Conservation (phyloP, 2,329 filamentous ascomycete genomes). For the Fusarium torulosum region DNA sequence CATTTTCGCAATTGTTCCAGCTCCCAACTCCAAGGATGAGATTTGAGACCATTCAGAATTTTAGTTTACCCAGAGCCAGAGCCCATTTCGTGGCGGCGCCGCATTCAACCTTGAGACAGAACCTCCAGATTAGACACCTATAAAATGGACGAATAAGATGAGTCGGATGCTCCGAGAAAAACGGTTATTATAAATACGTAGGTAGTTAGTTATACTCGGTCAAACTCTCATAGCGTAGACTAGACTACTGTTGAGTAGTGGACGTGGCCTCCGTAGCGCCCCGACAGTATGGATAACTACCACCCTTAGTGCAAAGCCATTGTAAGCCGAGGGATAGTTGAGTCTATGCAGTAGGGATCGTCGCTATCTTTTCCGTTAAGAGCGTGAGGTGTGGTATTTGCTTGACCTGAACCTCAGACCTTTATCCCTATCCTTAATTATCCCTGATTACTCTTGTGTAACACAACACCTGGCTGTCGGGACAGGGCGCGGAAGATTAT, state of each 20-base stretch:
- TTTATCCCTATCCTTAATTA: constrained; percentile 10
- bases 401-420: neutral
- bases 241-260: neutral
- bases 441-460: neutral
- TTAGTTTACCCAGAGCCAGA: constrained; percentile 1
- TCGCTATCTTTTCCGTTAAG: neutral
- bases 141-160: neutral
- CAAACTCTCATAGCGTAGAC: neutral
- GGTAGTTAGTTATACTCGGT: neutral
- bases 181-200: neutral
- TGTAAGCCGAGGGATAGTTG: neutral
- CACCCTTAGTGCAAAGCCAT: neutral
- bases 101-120: constrained; percentile 1
- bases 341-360: neutral
- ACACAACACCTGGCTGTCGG: constrained; percentile 24
- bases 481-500: constrained; percentile 32
- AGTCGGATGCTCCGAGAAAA: neutral
- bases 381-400: neutral
- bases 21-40: constrained; percentile 29
- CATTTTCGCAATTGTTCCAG: constrained; percentile 31
- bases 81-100: constrained; percentile 24
- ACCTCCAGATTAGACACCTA: neutral
- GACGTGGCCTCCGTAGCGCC: neutral
- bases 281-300: constrained; percentile 6
- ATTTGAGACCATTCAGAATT: constrained; percentile 32